These are phyloP conservation scores for Haplosporangium sp. DNA, from an alignment of 371 early-diverging fungal genomes.

Conservation along the genomic window DNA sequence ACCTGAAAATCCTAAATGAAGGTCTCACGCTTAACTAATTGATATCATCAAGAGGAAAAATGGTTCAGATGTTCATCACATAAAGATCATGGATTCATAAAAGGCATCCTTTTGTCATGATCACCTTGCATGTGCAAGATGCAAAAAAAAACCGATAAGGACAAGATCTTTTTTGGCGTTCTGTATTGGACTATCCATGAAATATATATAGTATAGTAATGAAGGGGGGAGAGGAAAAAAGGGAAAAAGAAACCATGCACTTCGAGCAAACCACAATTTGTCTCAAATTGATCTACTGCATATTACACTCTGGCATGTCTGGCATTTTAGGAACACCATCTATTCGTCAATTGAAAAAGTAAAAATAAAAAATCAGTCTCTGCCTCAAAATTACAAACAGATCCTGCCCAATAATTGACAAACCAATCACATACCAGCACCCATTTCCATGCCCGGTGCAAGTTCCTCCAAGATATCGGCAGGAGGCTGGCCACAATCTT, in stretches of 20 bases:
- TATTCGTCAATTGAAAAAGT: conserved; percentile 1
- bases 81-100: too few relatives aligned
- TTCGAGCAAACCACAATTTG: neutral
- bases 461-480: conserved; percentile 87
- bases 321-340: conserved; percentile 55
- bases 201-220: neutral
- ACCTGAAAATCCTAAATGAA: too few relatives aligned
- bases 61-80: neutral
- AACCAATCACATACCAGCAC: conserved; percentile 31
- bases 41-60: too few relatives aligned
- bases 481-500: conserved; percentile 95
- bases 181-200: conserved; percentile 1
- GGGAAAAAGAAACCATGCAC: neutral
- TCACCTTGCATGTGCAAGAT: neutral
- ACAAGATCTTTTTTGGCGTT: neutral
- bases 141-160: conserved; percentile 1
- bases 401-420: neutral
- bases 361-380: neutral
- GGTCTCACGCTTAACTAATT: too few relatives aligned
- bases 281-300: conserved; percentile 21
- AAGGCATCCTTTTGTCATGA: neutral
- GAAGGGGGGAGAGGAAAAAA: neutral
- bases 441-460: conserved; percentile 87
- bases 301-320: conserved; percentile 56
- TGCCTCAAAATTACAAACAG: neutral